phyloP scores from a whole-genome alignment of 306 rosid genomes.

The Citrullus amarus region DNA sequence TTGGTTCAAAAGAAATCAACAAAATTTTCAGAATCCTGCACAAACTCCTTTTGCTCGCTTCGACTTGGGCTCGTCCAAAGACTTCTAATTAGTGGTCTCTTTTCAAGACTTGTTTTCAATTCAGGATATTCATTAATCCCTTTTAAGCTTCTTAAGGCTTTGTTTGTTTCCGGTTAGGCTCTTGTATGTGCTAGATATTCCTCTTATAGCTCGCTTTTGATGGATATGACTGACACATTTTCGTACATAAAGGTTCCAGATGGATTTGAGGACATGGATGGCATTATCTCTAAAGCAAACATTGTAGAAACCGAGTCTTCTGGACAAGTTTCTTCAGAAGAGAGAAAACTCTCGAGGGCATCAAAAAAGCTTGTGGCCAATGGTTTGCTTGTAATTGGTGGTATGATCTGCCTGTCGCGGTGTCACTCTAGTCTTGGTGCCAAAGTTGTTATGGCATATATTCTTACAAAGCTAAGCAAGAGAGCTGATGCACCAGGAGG shows the following conservation, averaged over 20 bases:
- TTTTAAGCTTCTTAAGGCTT: too few relatives aligned
- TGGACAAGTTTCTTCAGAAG: slow-evolving; percentile 17
- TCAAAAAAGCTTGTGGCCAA: slow-evolving; percentile 55
- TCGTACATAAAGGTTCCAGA: slow-evolving; percentile 44
- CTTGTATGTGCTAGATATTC: neutral
- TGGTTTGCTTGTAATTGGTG: slow-evolving; percentile 65
- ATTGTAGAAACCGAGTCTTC: slow-evolving; percentile 3
- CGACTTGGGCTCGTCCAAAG: too few relatives aligned
- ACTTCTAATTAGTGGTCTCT: too few relatives aligned
- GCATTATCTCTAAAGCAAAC: slow-evolving; percentile 16
- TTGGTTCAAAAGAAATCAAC: too few relatives aligned
- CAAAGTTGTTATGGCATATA: slow-evolving; percentile 69
- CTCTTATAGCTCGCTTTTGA: neutral
- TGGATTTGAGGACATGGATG: slow-evolving; percentile 28
- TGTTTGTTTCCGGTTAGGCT: too few relatives aligned
- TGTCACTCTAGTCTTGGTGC: slow-evolving; percentile 82
- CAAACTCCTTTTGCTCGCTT: too few relatives aligned
- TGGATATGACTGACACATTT: slow-evolving; percentile 4
- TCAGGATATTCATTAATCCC: too few relatives aligned
- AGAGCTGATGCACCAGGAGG: slow-evolving; percentile 30
- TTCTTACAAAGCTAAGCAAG: slow-evolving; percentile 52
- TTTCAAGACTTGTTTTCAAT: too few relatives aligned
- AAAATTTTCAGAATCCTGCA: too few relatives aligned
- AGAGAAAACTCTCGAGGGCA: slow-evolving; percentile 21
- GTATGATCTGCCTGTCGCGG: slow-evolving; percentile 57